Evolutionary conservation across 23 red algal genomes (phyloP), one percentile per base, ranked within the genome.

Genomic region (Pyropia haitanensis): DNA sequence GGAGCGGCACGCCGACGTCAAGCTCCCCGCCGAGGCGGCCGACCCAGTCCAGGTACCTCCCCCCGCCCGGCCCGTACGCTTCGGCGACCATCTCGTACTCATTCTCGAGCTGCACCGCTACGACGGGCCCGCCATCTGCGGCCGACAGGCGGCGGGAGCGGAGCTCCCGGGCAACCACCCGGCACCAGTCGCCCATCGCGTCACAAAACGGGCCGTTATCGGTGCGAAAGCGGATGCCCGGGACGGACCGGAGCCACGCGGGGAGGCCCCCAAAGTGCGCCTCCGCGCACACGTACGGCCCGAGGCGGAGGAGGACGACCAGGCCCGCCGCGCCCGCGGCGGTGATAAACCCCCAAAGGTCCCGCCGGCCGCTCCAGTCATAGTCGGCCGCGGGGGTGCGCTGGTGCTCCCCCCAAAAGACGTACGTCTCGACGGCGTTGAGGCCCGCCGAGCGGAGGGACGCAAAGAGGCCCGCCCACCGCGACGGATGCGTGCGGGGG

Each of bases 261-360:
- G 82, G 91, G 63, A 96, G 88, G 33, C 77, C 91, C 21, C 82
- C 82, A 48, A 83, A 88, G 22, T 61, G 69, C 15, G 81, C 85
- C 62, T 96, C 91, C 5, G 91, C 91, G 58, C 91, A 96, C 24
- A 96, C 85, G 58, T 96, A 96, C 49, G 82, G 91, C 16, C 91
- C 91, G 0, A 96, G 57, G 29, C 91, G 91, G 39, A 96, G 70
- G 29, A 96, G 81, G 53, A 83, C 91, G 30, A 78, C 26, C 2
- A 96, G 78, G 20, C 69, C 68, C 23, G 56, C 39, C 33, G 33
- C 18, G 64, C 55, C 24, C n/a, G 91, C 91, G 20, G 75, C 66
- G 20, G 48, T 26, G 56, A 88, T 49, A 27, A 88, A 96, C 22
- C 75, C 65, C 53, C 88, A 87, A 1, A 96, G 63, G 63, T 88